These are phyloP conservation scores for Glycine latifolia DNA, from an alignment of 306 rosid genomes.

Conservation along the genomic window DNA sequence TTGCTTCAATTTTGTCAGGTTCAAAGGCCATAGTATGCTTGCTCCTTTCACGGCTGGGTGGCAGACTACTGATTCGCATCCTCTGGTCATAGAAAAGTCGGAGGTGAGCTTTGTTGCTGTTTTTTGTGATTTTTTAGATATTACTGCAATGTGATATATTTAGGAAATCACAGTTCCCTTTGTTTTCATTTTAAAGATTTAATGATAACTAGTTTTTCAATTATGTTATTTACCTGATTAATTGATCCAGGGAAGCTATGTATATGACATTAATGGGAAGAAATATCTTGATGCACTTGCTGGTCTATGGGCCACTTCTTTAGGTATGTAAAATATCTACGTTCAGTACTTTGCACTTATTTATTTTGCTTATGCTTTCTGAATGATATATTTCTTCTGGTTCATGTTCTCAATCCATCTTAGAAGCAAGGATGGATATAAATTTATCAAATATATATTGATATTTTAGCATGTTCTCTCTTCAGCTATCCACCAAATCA, in stretches of 20 bases:
- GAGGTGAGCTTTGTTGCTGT: constrained; percentile 60
- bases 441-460: not conserved
- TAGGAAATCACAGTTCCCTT: not conserved
- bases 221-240: constrained; percentile 27
- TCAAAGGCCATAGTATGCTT: constrained; percentile 89
- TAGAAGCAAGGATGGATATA: constrained; percentile 12
- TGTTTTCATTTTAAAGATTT: constrained; percentile 15
- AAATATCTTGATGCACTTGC: constrained; percentile 95
- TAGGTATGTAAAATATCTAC: constrained; percentile 52
- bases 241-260: constrained; percentile 87
- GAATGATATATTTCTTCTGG: constrained; percentile 24
- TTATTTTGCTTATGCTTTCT: constrained; percentile 12
- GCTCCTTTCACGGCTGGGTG: constrained; percentile 98
- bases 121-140: constrained; percentile 2
- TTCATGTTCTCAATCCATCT: constrained; percentile 27
- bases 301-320: constrained; percentile 93
- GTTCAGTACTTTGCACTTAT: not conserved
- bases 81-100: constrained; percentile 86
- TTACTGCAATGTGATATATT: not conserved
- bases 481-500: not conserved
- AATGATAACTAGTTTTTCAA: constrained; percentile 9
- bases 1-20: constrained; percentile 58
- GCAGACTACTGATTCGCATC: constrained; percentile 68
- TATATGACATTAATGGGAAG: constrained; percentile 83
- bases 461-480: constrained; percentile 19